phyloP scores from a whole-genome alignment of 148 eudicot species.

The Persicaria maculosa region DNA sequence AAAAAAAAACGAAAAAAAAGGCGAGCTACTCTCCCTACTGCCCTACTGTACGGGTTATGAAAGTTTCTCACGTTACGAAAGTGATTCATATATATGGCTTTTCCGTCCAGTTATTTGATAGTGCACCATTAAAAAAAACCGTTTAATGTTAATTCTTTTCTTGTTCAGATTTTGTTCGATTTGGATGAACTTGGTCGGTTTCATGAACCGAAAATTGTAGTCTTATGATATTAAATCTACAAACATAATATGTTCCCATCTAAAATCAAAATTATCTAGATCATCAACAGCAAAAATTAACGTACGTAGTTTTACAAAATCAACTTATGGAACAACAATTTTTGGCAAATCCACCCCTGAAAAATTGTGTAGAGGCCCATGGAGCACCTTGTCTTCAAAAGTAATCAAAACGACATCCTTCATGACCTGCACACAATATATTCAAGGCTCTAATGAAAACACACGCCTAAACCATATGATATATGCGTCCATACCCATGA shows the following conservation, averaged over 20 bases:
- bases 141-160: too few relatives aligned
- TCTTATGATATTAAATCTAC: neutral
- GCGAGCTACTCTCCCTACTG: too few relatives aligned
- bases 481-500: neutral
- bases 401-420: conserved; percentile 10
- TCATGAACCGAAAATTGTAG: neutral
- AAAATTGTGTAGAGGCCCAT: neutral
- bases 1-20: too few relatives aligned
- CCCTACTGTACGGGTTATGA: too few relatives aligned
- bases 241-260: neutral
- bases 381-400: neutral
- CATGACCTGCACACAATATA: conserved; percentile 1
- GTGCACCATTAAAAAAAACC: too few relatives aligned
- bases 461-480: neutral
- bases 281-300: neutral
- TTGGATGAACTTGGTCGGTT: too few relatives aligned
- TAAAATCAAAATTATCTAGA: conserved; percentile 4
- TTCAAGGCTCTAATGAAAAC: neutral
- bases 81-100: too few relatives aligned
- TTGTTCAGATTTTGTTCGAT: too few relatives aligned
- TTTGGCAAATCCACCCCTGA: conserved; percentile 7
- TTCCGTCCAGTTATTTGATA: too few relatives aligned
- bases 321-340: neutral
- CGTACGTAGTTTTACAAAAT: conserved; percentile 2
- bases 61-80: too few relatives aligned